Evolutionary conservation across 352 stramenopile genomes (phyloP).

Genomic region (Bremia lactucae): DNA sequence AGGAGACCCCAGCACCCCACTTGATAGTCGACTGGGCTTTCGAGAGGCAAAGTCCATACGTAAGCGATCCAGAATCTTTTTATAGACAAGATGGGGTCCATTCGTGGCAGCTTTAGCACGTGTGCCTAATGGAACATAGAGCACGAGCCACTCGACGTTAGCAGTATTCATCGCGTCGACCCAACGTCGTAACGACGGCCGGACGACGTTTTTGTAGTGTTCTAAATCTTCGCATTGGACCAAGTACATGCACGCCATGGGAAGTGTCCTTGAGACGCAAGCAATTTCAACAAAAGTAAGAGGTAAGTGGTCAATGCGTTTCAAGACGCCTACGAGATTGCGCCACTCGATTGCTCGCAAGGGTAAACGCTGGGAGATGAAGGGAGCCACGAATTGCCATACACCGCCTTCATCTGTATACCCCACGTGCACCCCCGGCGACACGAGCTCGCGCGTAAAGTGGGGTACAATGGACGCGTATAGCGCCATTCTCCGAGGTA

Average conservation of each 20-base stretch:
- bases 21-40: constrained; percentile 8
- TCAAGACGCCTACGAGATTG: constrained; percentile 66
- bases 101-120: constrained; percentile 39
- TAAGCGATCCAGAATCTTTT: constrained; percentile 72
- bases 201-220: constrained; percentile 44
- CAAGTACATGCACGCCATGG: constrained; percentile 61
- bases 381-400: constrained; percentile 71
- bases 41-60: constrained; percentile 47
- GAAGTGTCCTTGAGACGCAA: constrained; percentile 13
- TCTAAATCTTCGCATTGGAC: constrained; percentile 82
- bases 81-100: constrained; percentile 42
- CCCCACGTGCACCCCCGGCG: constrained; percentile 52
- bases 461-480: constrained; percentile 59
- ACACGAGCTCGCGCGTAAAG: constrained; percentile 59
- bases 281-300: constrained; percentile 39
- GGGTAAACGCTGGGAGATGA: constrained; percentile 48
- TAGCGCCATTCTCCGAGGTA: constrained; percentile 12
- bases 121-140: constrained; percentile 81
- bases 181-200: constrained; percentile 41
- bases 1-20: constrained; percentile 6
- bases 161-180: constrained; percentile 59
- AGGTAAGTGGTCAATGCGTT: constrained; percentile 50
- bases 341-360: constrained; percentile 72
- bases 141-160: constrained; percentile 64
- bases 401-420: constrained; percentile 64